These are phyloP conservation scores for Fusarium sp. DNA, from an alignment of 2,329 filamentous ascomycete genomes.

Conservation along the genomic window DNA sequence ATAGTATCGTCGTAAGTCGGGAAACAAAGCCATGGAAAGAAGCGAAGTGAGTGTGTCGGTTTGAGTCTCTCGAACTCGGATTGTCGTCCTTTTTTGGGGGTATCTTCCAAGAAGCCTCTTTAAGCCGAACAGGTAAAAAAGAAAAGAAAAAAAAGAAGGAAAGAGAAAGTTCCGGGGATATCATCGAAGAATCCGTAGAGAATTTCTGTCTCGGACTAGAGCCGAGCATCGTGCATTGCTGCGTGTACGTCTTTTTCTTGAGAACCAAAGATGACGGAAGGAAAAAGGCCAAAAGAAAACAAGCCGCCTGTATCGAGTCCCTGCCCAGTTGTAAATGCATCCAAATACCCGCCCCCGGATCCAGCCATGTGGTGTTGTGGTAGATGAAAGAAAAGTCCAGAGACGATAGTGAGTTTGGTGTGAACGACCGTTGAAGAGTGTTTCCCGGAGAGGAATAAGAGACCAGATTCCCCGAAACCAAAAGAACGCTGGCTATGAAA, in stretches of 20 bases:
- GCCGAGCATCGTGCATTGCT: constrained; percentile 72
- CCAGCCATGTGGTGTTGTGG: constrained; percentile 67
- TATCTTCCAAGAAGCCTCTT: constrained; percentile 49
- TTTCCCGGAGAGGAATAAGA: constrained; percentile 57
- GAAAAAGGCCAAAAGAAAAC: constrained; percentile 53
- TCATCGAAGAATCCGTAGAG: constrained; percentile 58
- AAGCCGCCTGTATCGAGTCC: constrained; percentile 62
- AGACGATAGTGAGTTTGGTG: constrained; percentile 55
- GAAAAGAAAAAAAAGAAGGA: constrained; percentile 35
- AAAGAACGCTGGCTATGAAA: constrained; percentile 62
- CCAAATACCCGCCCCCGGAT: constrained; percentile 64
- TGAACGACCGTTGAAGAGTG: constrained; percentile 49
- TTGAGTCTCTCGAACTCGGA: constrained; percentile 22
- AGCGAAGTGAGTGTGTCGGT: constrained; percentile 56
- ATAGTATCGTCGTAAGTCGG: constrained; percentile 58
- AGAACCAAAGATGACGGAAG: constrained; percentile 50
- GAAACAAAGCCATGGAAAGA: constrained; percentile 55
- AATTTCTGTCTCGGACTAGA: constrained; percentile 62
- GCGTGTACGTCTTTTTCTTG: constrained; percentile 71
- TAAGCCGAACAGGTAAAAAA: constrained; percentile 46
- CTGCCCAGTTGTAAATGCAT: constrained; percentile 68
- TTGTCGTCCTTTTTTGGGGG: constrained; percentile 32
- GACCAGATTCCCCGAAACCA: constrained; percentile 54
- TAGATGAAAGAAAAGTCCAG: constrained; percentile 55
- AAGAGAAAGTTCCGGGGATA: constrained; percentile 47